These are phyloP conservation scores for Amanita jacksonii DNA, from an alignment of 768 basidiomycete species.

Conservation along the genomic window DNA sequence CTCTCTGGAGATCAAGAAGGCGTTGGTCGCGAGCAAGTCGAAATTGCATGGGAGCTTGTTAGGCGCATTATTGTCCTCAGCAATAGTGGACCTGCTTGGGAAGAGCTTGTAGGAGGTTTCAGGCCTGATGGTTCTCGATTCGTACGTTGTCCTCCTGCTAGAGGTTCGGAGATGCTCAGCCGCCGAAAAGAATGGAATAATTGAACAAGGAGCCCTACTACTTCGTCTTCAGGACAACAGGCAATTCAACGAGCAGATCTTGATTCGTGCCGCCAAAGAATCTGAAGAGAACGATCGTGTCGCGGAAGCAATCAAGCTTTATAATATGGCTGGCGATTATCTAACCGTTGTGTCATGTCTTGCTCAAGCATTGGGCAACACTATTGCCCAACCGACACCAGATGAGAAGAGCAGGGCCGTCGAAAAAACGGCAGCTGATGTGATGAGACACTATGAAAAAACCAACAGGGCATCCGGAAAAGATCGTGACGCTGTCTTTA, in stretches of 20 bases:
- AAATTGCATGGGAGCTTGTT: constrained; percentile 71
- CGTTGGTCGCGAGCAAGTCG: constrained; percentile 78
- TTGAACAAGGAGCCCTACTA: constrained; percentile 75
- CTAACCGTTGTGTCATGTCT: constrained; percentile 81
- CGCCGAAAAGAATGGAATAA: constrained; percentile 59
- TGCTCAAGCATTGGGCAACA: constrained; percentile 79
- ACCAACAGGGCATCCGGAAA: constrained; percentile 64
- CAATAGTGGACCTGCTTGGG: constrained; percentile 77
- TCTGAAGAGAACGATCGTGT: constrained; percentile 79
- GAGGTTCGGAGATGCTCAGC: neutral
- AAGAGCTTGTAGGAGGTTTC: constrained; percentile 91
- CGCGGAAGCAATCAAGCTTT: constrained; percentile 88
- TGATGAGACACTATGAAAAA: constrained; percentile 72
- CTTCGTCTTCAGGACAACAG: constrained; percentile 58
- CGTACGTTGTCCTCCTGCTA: constrained; percentile 36
- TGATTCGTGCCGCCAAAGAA: constrained; percentile 72
- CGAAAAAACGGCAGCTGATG: constrained; percentile 69
- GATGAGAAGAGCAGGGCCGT: constrained; percentile 58
- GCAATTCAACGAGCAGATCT: constrained; percentile 75
- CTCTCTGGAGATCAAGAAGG: constrained; percentile 65
- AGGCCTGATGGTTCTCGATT: constrained; percentile 83
- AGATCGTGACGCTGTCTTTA: constrained; percentile 65
- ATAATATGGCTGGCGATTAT: constrained; percentile 91
- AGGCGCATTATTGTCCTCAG: constrained; percentile 71
- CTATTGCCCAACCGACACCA: constrained; percentile 53